Percentiles rank a stretch among this genome's conserved stretches.
These are phyloP conservation scores for Senecio squalidus DNA, from an alignment of 140 eudicot genomes.

Conservation along the genomic window DNA sequence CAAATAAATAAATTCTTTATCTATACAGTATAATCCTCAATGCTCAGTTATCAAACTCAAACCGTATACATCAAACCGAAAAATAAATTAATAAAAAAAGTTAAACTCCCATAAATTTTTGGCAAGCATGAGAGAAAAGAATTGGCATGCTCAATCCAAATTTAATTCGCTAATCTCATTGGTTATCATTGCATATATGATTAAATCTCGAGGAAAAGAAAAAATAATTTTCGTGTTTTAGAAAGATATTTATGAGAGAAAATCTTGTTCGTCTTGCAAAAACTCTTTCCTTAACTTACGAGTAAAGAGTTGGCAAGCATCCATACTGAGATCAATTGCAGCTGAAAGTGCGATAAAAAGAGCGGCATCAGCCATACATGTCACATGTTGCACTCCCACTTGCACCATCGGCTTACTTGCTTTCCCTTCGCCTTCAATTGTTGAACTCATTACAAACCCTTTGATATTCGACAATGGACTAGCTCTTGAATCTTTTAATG, in stretches of 20 bases:
- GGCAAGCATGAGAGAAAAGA: constrained; percentile 25
- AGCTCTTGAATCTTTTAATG: constrained; percentile 36
- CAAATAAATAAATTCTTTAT: constrained; percentile 14
- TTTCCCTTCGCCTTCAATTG: constrained; percentile 82
- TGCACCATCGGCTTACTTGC: constrained; percentile 69
- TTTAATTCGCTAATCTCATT: constrained; percentile 20
- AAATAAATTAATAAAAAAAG: background rate
- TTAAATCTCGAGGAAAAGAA: constrained; percentile 1
- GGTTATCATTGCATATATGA: constrained; percentile 57
- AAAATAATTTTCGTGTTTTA: background rate
- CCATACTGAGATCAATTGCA: constrained; percentile 93
- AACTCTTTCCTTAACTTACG: constrained; percentile 74
- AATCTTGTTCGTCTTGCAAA: constrained; percentile 58
- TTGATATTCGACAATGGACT: constrained; percentile 40
- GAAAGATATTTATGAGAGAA: constrained; percentile 24
- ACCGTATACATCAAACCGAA: constrained; percentile 17
- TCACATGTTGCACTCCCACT: constrained; percentile 79
- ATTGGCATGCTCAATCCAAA: constrained; percentile 57
- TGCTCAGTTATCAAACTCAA: constrained; percentile 3
- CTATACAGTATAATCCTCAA: constrained; percentile 29
- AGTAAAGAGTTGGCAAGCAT: constrained; percentile 79
- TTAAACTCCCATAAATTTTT: constrained; percentile 11
- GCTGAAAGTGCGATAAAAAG: constrained; percentile 83
- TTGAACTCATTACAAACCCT: constrained; percentile 86
- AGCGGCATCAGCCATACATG: constrained; percentile 94